Evolutionary conservation across 2,329 filamentous ascomycete genomes (phyloP), one percentile per base, ranked within the genome.

Genomic region (Fusarium liriodendri): DNA sequence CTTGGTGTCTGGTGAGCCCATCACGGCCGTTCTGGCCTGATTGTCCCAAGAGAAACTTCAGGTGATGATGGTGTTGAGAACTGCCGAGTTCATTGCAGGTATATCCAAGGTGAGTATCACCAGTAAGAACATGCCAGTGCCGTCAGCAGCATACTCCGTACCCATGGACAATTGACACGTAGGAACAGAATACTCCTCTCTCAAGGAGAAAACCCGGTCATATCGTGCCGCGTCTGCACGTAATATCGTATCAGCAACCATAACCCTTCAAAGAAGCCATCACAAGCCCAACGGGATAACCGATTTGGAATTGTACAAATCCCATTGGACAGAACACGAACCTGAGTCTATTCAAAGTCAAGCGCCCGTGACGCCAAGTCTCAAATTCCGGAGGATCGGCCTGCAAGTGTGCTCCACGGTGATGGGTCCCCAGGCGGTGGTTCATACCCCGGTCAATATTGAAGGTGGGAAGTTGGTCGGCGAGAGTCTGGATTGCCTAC

Each of bases 1-100:
- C 42, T 29, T 72, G 32, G 47, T 20, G n/a, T 72, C 29, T 38
- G 54, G 38, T 72, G 54, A 50, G 58, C 33, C 54, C 50, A 33
- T 52, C 27, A 29, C 25, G 16, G n/a, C 25, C 18, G 27, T 33
- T 32, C 18, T 54, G 29, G 50, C 18, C 50, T 54, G 50, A 54
- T 54, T 32, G 2, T 5, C 10, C 18, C 32, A 13, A 54, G 11
- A 9, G 50, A 54, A 54, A 18, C 45, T n/a, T 52, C 25, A 29
- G 16, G 47, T 29, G 47, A n/a, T 7, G 47, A 16, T 10, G 4
- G 18, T 13, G 47, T 52, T 52, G 47, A n/a, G 5, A 29, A 52
- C 25, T 27, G 47, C 6, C 47, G 18, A 52, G 47, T n/a, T 29
- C 25, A 29, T 29, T 3, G 3, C 50, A 54, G 4, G 27, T 10